Base-by-base conservation (phyloP, 2,329 filamentous ascomycete genomes). In the Tolypocladium ophioglossoides region DNA sequence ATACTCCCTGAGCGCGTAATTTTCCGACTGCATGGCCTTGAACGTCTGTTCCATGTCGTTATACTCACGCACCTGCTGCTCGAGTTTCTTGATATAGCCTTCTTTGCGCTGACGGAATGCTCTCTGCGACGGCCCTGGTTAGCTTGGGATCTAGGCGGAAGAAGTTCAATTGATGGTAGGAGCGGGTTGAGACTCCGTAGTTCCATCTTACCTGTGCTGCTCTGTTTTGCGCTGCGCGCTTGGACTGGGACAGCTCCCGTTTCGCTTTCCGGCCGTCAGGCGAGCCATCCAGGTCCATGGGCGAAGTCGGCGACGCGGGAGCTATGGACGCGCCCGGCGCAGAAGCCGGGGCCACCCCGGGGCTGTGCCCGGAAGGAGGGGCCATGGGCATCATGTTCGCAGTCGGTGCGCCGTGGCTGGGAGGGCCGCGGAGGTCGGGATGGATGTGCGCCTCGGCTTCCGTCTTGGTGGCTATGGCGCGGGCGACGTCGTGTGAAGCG, bases 41-140 rank as follows among this genome's bases (percentile, higher is more conserved):
- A 83, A 90, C 54, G 81, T 83, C 58, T 87, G 81, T 61, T 91
- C 87, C 70, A 96, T 82, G 20, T 83, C 79, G 61, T 83, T 79
- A 60, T 84, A 88, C 34, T 94, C 89, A 64, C 89, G 85, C 52
- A 96, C 90, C 68, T 97, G 89, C 67, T 94, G 87, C 72, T 99
- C 94, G 8, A 99, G 80, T 69, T 95, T 95, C 76, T 95, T 95
- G 70, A 99, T 99, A 70, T 99, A 96, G 48, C 89, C 89, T 72
- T 99, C 94, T 69, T 99, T 99, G 58, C 94, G 87, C 73, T 97
- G 91, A 44, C 94, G 89, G 73, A 99, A 99, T 44, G 94, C 94
- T 68, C 94, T 84, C 92, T 99, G 63, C 60, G 52, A 11, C 7
- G 20, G n/a, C 32, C 35, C 18, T 16, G 40, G 34, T 52, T 20